These are phyloP conservation scores for Leccinum ochraceum DNA, from an alignment of 768 basidiomycete genomes.

Conservation along the genomic window DNA sequence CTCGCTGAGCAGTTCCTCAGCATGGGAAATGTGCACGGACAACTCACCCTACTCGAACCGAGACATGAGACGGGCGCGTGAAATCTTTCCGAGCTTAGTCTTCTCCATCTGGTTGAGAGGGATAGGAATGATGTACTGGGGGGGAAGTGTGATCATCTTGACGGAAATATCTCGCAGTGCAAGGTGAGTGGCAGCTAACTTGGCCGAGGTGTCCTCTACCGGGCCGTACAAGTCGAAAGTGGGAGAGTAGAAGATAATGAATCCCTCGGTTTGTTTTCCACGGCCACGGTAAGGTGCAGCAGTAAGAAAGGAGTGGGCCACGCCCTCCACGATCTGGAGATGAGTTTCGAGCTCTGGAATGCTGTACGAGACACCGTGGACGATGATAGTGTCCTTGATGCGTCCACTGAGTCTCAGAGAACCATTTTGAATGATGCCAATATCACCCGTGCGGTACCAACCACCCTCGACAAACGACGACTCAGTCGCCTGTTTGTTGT, in stretches of 20 bases:
- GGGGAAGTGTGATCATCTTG: constrained; percentile 1
- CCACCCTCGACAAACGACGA: background rate
- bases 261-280: background rate
- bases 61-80: background rate
- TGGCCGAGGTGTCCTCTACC: background rate
- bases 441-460: background rate
- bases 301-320: background rate
- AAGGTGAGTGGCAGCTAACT: background rate
- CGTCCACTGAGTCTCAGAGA: constrained; percentile 38
- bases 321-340: background rate
- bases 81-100: background rate
- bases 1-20: background rate
- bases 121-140: background rate
- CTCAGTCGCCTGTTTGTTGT: background rate
- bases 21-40: background rate
- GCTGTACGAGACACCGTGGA: constrained; percentile 24
- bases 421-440: constrained; percentile 37
- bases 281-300: background rate
- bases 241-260: constrained; percentile 1
- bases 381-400: constrained; percentile 42
- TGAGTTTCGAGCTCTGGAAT: background rate
- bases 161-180: background rate
- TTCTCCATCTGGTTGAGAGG: constrained; percentile 1
- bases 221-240: background rate
- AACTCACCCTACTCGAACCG: background rate